Conservation (phyloP, 2,329 filamentous ascomycete genomes). For the Pyricularia sp. region DNA sequence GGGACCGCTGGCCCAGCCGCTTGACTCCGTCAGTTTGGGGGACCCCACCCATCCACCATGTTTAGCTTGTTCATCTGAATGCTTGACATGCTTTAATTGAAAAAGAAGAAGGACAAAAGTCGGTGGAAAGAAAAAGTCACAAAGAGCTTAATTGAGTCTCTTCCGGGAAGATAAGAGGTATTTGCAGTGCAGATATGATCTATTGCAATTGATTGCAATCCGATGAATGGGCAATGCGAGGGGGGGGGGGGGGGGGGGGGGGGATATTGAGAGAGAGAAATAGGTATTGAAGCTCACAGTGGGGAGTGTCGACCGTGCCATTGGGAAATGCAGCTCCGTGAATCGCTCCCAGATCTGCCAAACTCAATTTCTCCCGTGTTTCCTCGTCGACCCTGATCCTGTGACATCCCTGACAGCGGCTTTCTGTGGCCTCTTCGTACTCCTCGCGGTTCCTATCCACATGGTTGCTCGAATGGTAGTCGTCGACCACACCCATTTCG, state of each 20-base stretch:
- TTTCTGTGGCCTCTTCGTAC: neutral
- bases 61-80: neutral
- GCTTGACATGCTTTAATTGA: neutral
- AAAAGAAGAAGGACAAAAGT: neutral
- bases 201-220: neutral
- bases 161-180: neutral
- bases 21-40: neutral
- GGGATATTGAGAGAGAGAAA: no score
- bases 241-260: no score
- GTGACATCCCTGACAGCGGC: slow-evolving; percentile 5
- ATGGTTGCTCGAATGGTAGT: neutral
- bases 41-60: neutral
- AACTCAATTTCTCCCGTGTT: neutral
- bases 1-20: neutral
- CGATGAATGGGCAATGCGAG: no score
- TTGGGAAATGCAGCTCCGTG: neutral
- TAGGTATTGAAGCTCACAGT: neutral
- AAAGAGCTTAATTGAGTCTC: neutral
- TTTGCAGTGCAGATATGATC: neutral
- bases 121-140: neutral
- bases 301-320: neutral
- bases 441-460: neutral
- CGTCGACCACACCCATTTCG: neutral
- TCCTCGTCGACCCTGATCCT: slow-evolving; percentile 1
- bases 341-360: neutral